A percentile compares a stretch with the other conserved stretches of the same genome.
Conservation (phyloP, 2,329 filamentous ascomycete species). For the Emmonsiellopsis sp. region DNA sequence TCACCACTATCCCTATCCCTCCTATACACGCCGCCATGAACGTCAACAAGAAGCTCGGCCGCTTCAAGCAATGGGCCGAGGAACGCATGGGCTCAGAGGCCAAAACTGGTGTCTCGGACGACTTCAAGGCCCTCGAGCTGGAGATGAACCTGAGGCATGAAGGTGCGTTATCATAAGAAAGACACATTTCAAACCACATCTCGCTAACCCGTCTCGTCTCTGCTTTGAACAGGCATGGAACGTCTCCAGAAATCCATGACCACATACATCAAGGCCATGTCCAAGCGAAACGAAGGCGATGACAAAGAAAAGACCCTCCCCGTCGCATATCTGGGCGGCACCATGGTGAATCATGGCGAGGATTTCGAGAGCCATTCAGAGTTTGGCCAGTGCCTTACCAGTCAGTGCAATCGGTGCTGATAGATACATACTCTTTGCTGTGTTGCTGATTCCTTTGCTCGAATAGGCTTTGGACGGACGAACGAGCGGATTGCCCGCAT, state of each 20-base stretch:
- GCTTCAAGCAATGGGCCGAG: slow-evolving; percentile 95
- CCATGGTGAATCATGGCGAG: slow-evolving; percentile 82
- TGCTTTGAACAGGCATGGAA: slow-evolving; percentile 65
- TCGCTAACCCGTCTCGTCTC: slow-evolving; percentile 11
- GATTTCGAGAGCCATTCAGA: slow-evolving; percentile 88
- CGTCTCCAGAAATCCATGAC: slow-evolving; percentile 79
- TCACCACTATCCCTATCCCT: too few species aligned
- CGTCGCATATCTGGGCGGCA: slow-evolving; percentile 67
- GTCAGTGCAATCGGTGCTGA: slow-evolving; percentile 36
- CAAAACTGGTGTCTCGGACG: slow-evolving; percentile 77
- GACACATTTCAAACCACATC: neutral
- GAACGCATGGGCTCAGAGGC: slow-evolving; percentile 91
- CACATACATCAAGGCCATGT: slow-evolving; percentile 77
- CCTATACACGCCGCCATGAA: slow-evolving; percentile 36
- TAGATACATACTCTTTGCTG: neutral
- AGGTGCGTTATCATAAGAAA: slow-evolving; percentile 46
- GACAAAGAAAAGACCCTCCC: slow-evolving; percentile 83
- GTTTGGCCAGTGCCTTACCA: slow-evolving; percentile 75
- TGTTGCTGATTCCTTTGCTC: neutral
- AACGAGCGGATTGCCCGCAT: slow-evolving; percentile 80
- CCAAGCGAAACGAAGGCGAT: slow-evolving; percentile 72
- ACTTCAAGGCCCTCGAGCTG: slow-evolving; percentile 80
- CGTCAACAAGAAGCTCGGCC: slow-evolving; percentile 81
- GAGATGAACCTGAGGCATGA: slow-evolving; percentile 88
- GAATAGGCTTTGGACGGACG: slow-evolving; percentile 63